phyloP scores from a whole-genome alignment of 2,329 filamentous ascomycete genomes.

The Grosmannia clavigera region DNA sequence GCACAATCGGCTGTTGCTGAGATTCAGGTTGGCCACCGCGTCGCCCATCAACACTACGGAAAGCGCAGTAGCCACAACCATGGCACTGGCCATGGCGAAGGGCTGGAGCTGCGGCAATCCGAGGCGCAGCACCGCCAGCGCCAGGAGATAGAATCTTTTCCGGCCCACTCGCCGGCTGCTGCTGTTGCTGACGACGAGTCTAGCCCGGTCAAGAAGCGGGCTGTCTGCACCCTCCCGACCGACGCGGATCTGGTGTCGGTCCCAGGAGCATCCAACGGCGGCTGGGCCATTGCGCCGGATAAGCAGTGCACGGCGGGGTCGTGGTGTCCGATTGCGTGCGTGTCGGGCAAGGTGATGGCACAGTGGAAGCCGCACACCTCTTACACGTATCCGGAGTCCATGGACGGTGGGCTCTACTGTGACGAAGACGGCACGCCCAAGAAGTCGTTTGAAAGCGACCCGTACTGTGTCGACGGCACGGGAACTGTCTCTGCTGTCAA shows the following conservation, averaged over 20 bases:
- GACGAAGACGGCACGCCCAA: conserved; percentile 50
- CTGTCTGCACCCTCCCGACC: conserved; percentile 52
- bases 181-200: conserved; percentile 14
- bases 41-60: conserved; percentile 18
- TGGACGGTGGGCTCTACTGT: conserved; percentile 67
- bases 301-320: conserved; percentile 52
- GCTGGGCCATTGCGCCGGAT: conserved; percentile 72
- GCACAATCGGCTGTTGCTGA: conserved; percentile 25
- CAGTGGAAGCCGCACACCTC: conserved; percentile 65
- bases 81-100: not conserved
- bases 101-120: conserved; percentile 5
- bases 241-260: conserved; percentile 55
- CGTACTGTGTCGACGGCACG: conserved; percentile 59
- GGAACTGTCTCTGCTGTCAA: conserved; percentile 55
- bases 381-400: conserved; percentile 58
- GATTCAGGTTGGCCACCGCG: conserved; percentile 24
- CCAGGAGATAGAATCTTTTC: conserved; percentile 9
- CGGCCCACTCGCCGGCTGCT: not conserved
- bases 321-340: conserved; percentile 70
- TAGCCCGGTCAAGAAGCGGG: conserved; percentile 29
- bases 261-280: conserved; percentile 55
- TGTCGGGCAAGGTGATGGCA: conserved; percentile 60
- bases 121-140: conserved; percentile 11
- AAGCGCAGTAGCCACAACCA: conserved; percentile 24
- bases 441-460: conserved; percentile 55